phyloP scores from a whole-genome alignment of 2,329 filamentous ascomycete species.

The Dothistroma pini region DNA sequence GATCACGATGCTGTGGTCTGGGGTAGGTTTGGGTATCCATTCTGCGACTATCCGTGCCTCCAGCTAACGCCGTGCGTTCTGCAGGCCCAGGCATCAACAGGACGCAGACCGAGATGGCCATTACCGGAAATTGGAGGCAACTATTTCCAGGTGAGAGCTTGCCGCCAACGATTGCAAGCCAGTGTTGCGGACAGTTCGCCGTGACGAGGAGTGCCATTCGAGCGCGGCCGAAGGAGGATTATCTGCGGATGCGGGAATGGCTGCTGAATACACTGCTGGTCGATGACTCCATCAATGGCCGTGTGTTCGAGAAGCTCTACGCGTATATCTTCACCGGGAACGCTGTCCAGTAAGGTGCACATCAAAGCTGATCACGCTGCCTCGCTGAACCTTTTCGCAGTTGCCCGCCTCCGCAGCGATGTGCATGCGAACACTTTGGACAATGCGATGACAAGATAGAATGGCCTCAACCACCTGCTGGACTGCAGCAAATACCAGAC shows the following conservation, averaged over 20 bases:
- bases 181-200: constrained; percentile 35
- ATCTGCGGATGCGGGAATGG: constrained; percentile 46
- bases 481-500: constrained; percentile 27
- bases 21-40: background rate
- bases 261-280: constrained; percentile 44
- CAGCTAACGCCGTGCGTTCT: too few relatives aligned
- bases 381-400: constrained; percentile 1
- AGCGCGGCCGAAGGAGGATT: constrained; percentile 30
- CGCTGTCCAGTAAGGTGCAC: constrained; percentile 19
- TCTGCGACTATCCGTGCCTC: too few relatives aligned
- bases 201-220: constrained; percentile 33
- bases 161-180: constrained; percentile 35
- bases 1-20: constrained; percentile 27
- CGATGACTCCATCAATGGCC: constrained; percentile 48
- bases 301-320: constrained; percentile 57
- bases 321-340: constrained; percentile 45
- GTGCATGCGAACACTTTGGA: constrained; percentile 24
- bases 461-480: constrained; percentile 15
- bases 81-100: constrained; percentile 22
- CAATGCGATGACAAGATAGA: constrained; percentile 13
- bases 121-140: constrained; percentile 12
- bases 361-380: too few relatives aligned
- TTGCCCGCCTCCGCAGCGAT: constrained; percentile 22
- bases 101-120: constrained; percentile 19
- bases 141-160: constrained; percentile 30